phyloP scores from a whole-genome alignment of 2,329 filamentous ascomycete genomes.

The Corinectria fuckeliana region DNA sequence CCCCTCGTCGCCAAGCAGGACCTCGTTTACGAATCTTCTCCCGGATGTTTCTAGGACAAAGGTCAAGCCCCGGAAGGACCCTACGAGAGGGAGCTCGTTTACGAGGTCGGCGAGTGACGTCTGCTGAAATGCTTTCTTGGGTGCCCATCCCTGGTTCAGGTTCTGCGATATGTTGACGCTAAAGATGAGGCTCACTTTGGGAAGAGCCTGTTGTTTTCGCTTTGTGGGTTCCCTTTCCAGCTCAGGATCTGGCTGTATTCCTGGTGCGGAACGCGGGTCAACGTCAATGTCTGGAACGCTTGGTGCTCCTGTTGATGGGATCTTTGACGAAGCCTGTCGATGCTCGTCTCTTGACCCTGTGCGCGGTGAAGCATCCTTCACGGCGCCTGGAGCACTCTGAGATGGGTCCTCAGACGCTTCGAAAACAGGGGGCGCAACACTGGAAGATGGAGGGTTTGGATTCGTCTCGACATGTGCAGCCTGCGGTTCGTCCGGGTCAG shows the following conservation, averaged over 20 bases:
- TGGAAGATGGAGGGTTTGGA: not conserved
- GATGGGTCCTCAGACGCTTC: not conserved
- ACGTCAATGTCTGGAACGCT: not conserved
- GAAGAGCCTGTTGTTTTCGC: not conserved
- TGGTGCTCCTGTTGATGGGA: not conserved
- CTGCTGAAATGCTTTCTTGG: not conserved
- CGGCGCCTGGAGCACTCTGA: not conserved
- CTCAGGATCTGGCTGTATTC: not conserved
- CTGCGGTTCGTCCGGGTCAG: not conserved
- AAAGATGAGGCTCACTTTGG: not conserved
- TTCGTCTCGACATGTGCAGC: not conserved
- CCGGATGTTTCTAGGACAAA: not conserved
- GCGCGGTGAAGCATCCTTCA: not conserved
- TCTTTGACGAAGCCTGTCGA: not conserved
- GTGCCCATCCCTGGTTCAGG: not conserved
- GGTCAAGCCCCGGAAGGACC: not conserved
- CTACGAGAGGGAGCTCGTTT: not conserved
- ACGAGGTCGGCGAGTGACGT: not conserved
- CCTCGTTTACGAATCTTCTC: not conserved
- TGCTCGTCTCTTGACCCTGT: not conserved
- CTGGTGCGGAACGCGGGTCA: not conserved
- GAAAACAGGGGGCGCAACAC: too few species aligned
- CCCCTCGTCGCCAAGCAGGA: not conserved
- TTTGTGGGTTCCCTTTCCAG: not conserved
- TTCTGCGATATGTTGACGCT: constrained; percentile 1